Conservation (phyloP, 768 basidiomycete genomes). For the Auriscalpium microsporum region DNA sequence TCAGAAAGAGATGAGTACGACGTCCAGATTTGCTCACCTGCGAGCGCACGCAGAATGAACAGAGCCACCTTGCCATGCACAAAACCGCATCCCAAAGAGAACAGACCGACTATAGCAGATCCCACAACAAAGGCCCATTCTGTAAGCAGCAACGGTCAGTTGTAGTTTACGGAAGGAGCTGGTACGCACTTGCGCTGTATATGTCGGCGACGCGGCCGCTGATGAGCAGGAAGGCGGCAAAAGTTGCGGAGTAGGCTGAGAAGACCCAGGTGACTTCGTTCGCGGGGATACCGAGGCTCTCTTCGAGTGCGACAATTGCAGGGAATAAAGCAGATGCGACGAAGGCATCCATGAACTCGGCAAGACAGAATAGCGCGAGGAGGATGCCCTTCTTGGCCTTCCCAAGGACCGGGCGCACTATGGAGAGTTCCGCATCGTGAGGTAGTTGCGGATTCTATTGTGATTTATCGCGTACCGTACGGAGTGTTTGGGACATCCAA, state of each 20-base stretch:
- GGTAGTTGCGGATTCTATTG: background rate
- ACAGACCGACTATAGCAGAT: background rate
- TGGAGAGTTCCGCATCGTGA: background rate
- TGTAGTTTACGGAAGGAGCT: background rate
- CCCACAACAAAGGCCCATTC: background rate
- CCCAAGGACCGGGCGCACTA: background rate
- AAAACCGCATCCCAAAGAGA: background rate
- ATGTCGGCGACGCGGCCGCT: background rate
- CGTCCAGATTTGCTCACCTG: background rate
- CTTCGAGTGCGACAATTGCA: constrained; percentile 22
- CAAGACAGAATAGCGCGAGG: constrained; percentile 8
- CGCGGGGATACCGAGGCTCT: constrained; percentile 17
- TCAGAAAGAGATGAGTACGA: background rate
- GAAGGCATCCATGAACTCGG: constrained; percentile 30
- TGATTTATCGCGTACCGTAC: background rate
- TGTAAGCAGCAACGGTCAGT: background rate
- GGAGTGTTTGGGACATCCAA: background rate
- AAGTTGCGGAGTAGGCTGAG: constrained; percentile 28
- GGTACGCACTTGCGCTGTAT: background rate
- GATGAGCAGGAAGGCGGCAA: constrained; percentile 26
- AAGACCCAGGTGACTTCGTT: constrained; percentile 26
- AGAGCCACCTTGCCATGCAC: background rate
- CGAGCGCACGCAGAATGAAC: background rate
- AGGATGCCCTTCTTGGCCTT: background rate
- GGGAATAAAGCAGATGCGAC: constrained; percentile 27